phyloP scores from a whole-genome alignment of 371 early-diverging fungal genomes.

The Nosema muscidifuracis region DNA sequence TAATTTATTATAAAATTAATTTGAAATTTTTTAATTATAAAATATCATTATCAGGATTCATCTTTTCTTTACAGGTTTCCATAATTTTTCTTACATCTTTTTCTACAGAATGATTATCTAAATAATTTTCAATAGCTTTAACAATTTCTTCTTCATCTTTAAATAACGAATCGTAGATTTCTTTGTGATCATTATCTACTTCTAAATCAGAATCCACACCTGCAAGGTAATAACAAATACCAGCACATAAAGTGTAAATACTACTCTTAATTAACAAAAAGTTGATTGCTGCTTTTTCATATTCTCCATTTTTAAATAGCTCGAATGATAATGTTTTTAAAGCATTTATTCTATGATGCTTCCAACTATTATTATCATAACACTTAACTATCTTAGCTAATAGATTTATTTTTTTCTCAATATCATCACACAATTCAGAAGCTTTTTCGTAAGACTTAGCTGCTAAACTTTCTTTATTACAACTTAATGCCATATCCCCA shows the following conservation, averaged over 20 bases:
- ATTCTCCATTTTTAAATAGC: conserved; percentile 15
- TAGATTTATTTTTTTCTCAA: background rate
- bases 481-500: conserved; percentile 12
- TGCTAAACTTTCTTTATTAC: conserved; percentile 13
- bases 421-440: background rate
- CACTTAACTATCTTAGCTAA: conserved; percentile 13
- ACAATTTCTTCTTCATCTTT: conserved; percentile 6
- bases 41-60: conserved; percentile 31
- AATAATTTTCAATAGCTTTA: conserved; percentile 17
- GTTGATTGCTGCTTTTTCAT: conserved; percentile 10
- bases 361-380: conserved; percentile 24
- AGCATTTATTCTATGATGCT: conserved; percentile 15
- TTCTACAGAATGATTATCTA: conserved; percentile 21
- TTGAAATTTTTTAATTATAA: background rate
- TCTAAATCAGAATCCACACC: conserved; percentile 13
- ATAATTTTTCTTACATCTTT: conserved; percentile 5
- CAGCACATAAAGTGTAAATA: conserved; percentile 19
- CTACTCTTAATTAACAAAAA: conserved; percentile 6
- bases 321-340: conserved; percentile 5
- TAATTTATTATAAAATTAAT: too few relatives aligned
- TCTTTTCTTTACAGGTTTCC: conserved; percentile 5
- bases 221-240: conserved; percentile 8
- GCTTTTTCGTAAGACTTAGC: conserved; percentile 24
- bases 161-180: background rate
- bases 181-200: conserved; percentile 13